Conservation (phyloP, 352 stramenopile species). For the Phytophthora capsici region DNA sequence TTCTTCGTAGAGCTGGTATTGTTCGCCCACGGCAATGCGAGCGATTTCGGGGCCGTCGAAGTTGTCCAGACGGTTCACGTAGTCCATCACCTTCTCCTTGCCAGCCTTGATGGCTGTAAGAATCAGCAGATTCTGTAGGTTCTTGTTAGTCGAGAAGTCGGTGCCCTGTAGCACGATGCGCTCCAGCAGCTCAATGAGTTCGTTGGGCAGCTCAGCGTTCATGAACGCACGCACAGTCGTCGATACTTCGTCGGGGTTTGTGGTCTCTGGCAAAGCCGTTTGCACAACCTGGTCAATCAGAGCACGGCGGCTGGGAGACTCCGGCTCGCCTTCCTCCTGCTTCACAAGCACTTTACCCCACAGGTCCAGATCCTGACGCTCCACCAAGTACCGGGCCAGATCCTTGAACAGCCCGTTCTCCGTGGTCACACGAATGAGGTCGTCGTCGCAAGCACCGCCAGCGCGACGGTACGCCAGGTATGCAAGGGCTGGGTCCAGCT, state of each 20-base stretch:
- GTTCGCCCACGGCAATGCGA: conserved; percentile 97
- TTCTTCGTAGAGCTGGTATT: conserved; percentile 99
- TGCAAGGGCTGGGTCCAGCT: conserved; percentile 99
- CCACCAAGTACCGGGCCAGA: conserved; percentile 98
- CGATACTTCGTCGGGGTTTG: conserved; percentile 99
- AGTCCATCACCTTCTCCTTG: conserved; percentile 98
- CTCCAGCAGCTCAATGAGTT: conserved; percentile 99
- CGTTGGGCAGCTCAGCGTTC: conserved; percentile 98
- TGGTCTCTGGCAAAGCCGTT: conserved; percentile 98
- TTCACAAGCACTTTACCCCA: conserved; percentile 97
- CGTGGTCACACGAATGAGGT: conserved; percentile 99
- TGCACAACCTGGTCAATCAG: conserved; percentile 99
- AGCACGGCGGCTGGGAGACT: conserved; percentile 92
- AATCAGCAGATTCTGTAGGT: conserved; percentile 99
- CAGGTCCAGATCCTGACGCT: conserved; percentile 98
- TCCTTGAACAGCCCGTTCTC: conserved; percentile 99
- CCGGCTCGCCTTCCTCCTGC: conserved; percentile 92
- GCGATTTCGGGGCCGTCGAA: conserved; percentile 99
- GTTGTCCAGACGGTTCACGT: conserved; percentile 99
- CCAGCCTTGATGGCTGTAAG: conserved; percentile 99
- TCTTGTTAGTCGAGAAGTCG: conserved; percentile 99
- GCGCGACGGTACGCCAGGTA: conserved; percentile 99
- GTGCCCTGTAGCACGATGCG: conserved; percentile 99
- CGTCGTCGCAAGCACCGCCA: conserved; percentile 98
- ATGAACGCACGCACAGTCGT: conserved; percentile 99